Evolutionary conservation across 805 yeast species (phyloP).

Genomic region (Yamadazyma nakazawae): DNA sequence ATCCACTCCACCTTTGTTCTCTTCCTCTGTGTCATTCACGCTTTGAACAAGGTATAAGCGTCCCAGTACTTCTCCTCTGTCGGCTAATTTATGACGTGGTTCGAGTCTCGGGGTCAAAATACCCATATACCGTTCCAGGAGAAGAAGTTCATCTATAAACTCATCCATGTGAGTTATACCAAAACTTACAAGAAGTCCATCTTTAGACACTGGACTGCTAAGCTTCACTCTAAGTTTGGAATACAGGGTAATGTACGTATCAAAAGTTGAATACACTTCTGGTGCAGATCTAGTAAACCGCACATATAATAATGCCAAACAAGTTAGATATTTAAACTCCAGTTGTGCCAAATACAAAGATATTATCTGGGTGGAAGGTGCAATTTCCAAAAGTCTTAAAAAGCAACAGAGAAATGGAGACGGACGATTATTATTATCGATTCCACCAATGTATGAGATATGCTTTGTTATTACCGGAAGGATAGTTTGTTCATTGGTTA

Average conservation of each 20-base stretch:
- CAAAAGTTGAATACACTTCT: conserved; percentile 50
- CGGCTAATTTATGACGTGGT: conserved; percentile 39
- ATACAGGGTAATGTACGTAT: conserved; percentile 58
- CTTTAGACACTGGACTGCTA: conserved; percentile 21
- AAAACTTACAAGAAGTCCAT: conserved; percentile 30
- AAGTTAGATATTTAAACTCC: conserved; percentile 71
- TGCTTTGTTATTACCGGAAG: conserved; percentile 31
- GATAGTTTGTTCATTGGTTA: conserved; percentile 40
- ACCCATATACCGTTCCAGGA: conserved; percentile 62
- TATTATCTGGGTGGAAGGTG: conserved; percentile 60
- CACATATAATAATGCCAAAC: conserved; percentile 63
- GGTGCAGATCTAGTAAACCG: conserved; percentile 39
- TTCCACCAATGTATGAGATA: conserved; percentile 53
- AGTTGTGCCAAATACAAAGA: conserved; percentile 52
- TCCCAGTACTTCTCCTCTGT: conserved; percentile 37
- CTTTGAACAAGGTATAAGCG: conserved; percentile 31
- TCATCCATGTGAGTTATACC: conserved; percentile 62
- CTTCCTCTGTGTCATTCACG: conserved; percentile 11
- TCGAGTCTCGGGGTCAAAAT: conserved; percentile 66
- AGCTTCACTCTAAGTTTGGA: conserved; percentile 55
- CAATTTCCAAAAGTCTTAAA: conserved; percentile 71
- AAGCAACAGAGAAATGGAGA: conserved; percentile 73
- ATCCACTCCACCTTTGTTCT: conserved; percentile 1
- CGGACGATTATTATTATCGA: conserved; percentile 56
- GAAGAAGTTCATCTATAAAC: conserved; percentile 59